Percentiles rank a stretch among this genome's conserved stretches.
Conservation (phyloP, 2,329 filamentous ascomycete genomes). For the Monilinia fructicola region DNA sequence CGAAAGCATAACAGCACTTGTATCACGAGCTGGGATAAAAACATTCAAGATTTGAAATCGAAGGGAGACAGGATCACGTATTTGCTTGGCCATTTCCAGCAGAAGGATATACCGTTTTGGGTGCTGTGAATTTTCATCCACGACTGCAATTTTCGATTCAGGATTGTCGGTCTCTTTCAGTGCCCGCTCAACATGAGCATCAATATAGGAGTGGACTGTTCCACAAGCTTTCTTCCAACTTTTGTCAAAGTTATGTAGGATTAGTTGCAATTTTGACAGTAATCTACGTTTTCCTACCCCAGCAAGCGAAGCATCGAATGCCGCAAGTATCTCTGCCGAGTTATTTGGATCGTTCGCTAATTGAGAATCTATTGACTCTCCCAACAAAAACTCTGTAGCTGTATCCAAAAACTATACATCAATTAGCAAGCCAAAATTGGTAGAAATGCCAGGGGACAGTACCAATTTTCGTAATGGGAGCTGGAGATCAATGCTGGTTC, state of each 20-base stretch:
- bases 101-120: conserved; percentile 18
- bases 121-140: too few species aligned
- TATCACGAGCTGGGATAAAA: conserved; percentile 19
- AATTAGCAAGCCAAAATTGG: background rate
- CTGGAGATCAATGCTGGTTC: conserved; percentile 21
- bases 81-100: conserved; percentile 23
- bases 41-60: conserved; percentile 21
- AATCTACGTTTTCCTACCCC: conserved; percentile 15
- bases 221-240: conserved; percentile 17
- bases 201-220: conserved; percentile 17
- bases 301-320: background rate
- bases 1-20: conserved; percentile 8
- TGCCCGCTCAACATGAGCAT: conserved; percentile 12
- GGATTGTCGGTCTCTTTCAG: background rate
- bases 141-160: background rate
- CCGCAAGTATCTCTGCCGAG: conserved; percentile 4
- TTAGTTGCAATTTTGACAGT: background rate
- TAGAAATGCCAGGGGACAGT: background rate
- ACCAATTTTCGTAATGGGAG: conserved; percentile 9
- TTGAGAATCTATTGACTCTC: conserved; percentile 14
- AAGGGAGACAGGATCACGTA: conserved; percentile 18
- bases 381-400: conserved; percentile 16
- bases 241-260: conserved; percentile 11
- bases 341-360: conserved; percentile 1
- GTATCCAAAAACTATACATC: conserved; percentile 12